Conservation (phyloP, 139 green algal genomes). For the Chlorella sorokiniana region DNA sequence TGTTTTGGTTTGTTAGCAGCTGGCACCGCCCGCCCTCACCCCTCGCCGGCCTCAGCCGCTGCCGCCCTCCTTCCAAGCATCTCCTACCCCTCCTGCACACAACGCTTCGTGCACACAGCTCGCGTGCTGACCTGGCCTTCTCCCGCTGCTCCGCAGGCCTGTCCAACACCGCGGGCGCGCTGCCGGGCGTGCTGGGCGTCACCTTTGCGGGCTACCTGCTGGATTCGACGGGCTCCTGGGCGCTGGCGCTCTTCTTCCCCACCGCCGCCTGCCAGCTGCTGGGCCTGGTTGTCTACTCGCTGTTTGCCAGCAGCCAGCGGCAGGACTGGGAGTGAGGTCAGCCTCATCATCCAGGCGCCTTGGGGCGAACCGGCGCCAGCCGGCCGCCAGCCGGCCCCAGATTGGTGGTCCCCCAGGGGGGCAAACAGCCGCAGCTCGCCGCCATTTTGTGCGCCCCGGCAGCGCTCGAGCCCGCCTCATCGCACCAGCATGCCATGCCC, state of each 20-base stretch:
- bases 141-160: constrained; percentile 43
- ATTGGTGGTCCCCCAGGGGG: no score
- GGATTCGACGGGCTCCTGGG: constrained; percentile 63
- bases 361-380: no score
- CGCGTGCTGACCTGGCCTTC: not conserved
- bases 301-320: constrained; percentile 79
- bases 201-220: constrained; percentile 64
- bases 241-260: constrained; percentile 66
- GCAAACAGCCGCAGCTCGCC: no score
- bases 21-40: no score
- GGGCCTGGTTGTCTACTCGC: constrained; percentile 81
- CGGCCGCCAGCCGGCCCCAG: no score
- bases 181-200: constrained; percentile 79
- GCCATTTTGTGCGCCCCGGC: not conserved
- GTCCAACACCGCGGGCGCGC: constrained; percentile 76
- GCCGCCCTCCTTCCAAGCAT: no score
- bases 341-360: no score
- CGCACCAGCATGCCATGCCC: no score
- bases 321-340: constrained; percentile 73
- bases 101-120: not conserved
- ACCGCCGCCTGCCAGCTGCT: constrained; percentile 79
- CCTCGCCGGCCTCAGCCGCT: no score
- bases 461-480: not conserved
- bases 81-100: no score
- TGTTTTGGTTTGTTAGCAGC: not conserved